Percentiles rank a stretch among this genome's conserved stretches.
phyloP scores from a whole-genome alignment of 306 rosid genomes.

The Cicer judaicum region DNA sequence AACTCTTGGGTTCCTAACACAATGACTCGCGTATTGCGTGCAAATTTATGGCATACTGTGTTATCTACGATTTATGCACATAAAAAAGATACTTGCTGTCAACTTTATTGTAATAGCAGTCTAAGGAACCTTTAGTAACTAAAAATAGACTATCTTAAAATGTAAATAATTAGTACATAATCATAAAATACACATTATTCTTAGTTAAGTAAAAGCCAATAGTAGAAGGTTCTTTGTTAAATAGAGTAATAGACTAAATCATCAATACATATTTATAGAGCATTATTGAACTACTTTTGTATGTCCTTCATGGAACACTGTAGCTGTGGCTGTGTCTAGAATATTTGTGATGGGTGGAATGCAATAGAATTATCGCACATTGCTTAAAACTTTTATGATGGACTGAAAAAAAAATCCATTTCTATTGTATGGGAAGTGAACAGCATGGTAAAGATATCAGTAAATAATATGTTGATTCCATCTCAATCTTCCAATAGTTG shows the following conservation, averaged over 20 bases:
- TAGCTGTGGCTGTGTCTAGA: not conserved
- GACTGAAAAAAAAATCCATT: not conserved
- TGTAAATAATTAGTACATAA: not conserved
- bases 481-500: not conserved
- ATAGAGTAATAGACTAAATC: not conserved
- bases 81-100: not conserved
- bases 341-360: not conserved
- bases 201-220: not conserved
- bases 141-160: not conserved
- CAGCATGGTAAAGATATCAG: no score
- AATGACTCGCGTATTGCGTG: not conserved
- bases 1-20: not conserved
- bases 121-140: not conserved
- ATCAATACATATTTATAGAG: not conserved
- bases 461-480: not conserved
- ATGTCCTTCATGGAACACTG: not conserved
- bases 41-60: constrained; percentile 7
- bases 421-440: not conserved
- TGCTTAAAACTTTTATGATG: not conserved
- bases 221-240: not conserved
- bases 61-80: not conserved
- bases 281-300: not conserved
- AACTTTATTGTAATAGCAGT: constrained; percentile 9
- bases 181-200: constrained; percentile 3
- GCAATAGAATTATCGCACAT: not conserved